Evolutionary conservation across 495 filamentous ascomycete genomes (phyloP).

Genomic region (Lasiosphaeria miniovina): DNA sequence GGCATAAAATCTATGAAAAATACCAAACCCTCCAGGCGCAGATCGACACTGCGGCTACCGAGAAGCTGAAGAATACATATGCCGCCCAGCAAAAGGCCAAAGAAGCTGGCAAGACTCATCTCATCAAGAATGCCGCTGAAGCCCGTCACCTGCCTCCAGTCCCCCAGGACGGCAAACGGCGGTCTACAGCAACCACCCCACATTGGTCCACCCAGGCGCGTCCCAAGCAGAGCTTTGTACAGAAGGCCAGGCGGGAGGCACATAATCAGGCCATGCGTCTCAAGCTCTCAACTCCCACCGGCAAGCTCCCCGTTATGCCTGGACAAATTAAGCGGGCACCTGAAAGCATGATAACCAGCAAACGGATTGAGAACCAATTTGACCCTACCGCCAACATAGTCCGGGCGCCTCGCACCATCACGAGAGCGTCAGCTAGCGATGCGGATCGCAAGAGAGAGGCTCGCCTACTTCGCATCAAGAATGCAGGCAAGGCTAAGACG

Average conservation of each 20-base stretch:
- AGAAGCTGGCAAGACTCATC: slow-evolving; percentile 23
- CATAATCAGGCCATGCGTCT: slow-evolving; percentile 14
- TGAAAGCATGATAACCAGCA: slow-evolving; percentile 33
- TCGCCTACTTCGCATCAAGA: slow-evolving; percentile 30
- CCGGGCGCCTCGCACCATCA: slow-evolving; percentile 5
- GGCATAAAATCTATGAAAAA: slow-evolving; percentile 37
- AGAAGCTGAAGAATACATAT: slow-evolving; percentile 33
- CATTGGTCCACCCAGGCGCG: slow-evolving; percentile 8
- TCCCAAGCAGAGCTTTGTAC: slow-evolving; percentile 17
- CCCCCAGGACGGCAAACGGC: slow-evolving; percentile 5
- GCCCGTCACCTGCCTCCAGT: slow-evolving; percentile 19
- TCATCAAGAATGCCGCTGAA: slow-evolving; percentile 24
- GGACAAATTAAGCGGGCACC: slow-evolving; percentile 38
- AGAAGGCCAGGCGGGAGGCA: slow-evolving; percentile 17
- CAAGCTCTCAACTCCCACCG: slow-evolving; percentile 24
- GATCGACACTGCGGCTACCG: slow-evolving; percentile 48
- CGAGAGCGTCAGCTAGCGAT: slow-evolving; percentile 4
- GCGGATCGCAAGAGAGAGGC: slow-evolving; percentile 19
- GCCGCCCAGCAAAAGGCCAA: slow-evolving; percentile 30
- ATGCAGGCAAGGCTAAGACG: slow-evolving; percentile 1
- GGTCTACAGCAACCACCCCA: not conserved
- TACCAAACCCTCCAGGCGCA: slow-evolving; percentile 44
- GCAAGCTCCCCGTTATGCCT: slow-evolving; percentile 17
- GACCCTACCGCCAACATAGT: slow-evolving; percentile 11
- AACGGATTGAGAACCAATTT: slow-evolving; percentile 29